Conservation (phyloP, 208 protist genomes). For the Porcisia deanei region DNA sequence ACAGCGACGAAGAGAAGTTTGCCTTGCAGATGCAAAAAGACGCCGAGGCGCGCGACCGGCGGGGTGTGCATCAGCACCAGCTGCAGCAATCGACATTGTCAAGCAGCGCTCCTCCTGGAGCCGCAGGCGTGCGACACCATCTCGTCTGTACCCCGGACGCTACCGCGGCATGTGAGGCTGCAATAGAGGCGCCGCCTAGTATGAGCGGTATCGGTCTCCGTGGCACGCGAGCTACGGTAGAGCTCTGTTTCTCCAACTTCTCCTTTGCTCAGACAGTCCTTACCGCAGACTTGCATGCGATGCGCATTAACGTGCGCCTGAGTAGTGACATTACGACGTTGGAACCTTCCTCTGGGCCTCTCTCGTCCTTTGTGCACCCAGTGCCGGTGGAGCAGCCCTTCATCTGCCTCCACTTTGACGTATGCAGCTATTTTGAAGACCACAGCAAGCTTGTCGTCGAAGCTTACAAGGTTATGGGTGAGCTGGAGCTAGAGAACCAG, state of each 20-base stretch:
- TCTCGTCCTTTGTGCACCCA: conserved; percentile 86
- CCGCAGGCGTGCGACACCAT: not conserved
- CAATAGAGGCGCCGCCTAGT: not conserved
- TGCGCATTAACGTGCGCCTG: conserved; percentile 73
- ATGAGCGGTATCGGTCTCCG: not conserved
- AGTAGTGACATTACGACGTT: conserved; percentile 80
- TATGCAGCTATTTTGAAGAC: conserved; percentile 66
- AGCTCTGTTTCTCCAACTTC: conserved; percentile 66
- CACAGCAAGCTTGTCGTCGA: conserved; percentile 77
- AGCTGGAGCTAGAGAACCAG: conserved; percentile 23
- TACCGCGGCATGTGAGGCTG: not conserved
- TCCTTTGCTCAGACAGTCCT: conserved; percentile 63
- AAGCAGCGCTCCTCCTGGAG: conserved; percentile 2
- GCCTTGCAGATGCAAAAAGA: conserved; percentile 42
- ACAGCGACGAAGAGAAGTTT: conserved; percentile 52
- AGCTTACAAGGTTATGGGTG: conserved; percentile 64
- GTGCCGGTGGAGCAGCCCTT: conserved; percentile 59
- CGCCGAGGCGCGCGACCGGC: conserved; percentile 21
- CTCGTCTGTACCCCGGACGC: not conserved
- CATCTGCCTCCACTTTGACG: conserved; percentile 73
- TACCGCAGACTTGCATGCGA: conserved; percentile 64
- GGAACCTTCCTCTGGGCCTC: conserved; percentile 60
- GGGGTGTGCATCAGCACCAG: not conserved
- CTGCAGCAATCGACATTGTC: conserved; percentile 2
- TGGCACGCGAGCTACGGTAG: conserved; percentile 33